These are phyloP conservation scores for Kockiozyma suomiensis DNA, from an alignment of 805 yeast genomes.

Conservation along the genomic window DNA sequence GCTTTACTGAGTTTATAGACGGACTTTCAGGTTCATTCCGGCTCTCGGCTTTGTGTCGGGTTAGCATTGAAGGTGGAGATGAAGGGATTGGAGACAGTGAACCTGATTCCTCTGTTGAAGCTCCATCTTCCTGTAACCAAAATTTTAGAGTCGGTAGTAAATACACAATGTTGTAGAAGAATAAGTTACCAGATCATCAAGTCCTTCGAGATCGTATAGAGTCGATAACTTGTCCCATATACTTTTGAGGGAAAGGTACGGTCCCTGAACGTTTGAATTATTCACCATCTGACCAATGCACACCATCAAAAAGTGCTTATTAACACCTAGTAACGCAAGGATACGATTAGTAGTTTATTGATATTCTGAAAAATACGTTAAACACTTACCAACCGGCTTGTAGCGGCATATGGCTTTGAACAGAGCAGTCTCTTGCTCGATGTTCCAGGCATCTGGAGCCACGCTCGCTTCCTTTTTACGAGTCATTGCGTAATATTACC, in stretches of 20 bases:
- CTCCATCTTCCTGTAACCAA: conserved; percentile 34
- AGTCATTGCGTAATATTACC: conserved; percentile 5
- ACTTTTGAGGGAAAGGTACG: conserved; percentile 50
- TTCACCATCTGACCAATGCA: conserved; percentile 40
- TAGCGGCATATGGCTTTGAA: conserved; percentile 63
- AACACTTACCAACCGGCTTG: conserved; percentile 66
- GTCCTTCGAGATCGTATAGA: conserved; percentile 58
- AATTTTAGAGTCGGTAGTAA: too few species aligned
- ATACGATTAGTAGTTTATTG: neutral
- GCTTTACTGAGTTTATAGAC: neutral
- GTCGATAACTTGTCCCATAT: conserved; percentile 59
- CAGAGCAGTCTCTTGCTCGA: conserved; percentile 63
- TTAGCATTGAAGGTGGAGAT: conserved; percentile 10
- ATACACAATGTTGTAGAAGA: neutral
- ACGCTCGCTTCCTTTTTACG: conserved; percentile 9
- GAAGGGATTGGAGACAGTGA: conserved; percentile 12
- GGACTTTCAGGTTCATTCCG: neutral
- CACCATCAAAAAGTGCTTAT: conserved; percentile 45
- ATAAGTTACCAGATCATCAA: conserved; percentile 55
- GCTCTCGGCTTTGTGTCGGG: conserved; percentile 15
- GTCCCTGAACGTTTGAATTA: conserved; percentile 33
- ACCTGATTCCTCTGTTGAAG: conserved; percentile 17
- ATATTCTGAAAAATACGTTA: neutral
- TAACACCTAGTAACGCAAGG: conserved; percentile 30
- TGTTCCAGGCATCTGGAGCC: conserved; percentile 50